phyloP scores from a whole-genome alignment of 2,329 filamentous ascomycete genomes.

The Talaromyces sp. region DNA sequence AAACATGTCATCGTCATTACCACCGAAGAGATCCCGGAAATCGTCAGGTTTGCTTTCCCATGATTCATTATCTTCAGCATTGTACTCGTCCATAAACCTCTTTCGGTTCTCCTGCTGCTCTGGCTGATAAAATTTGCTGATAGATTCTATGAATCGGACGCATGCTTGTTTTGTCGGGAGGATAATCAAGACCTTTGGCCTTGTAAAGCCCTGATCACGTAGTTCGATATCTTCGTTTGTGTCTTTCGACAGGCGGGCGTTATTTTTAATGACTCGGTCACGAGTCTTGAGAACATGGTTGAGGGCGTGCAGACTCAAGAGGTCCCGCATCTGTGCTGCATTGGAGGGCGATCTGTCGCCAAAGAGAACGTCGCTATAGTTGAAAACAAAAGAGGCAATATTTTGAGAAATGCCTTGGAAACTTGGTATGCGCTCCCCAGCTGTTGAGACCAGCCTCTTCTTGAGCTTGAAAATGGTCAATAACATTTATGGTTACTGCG shows the following conservation, averaged over 20 bases:
- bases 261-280: conserved; percentile 90
- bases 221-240: conserved; percentile 67
- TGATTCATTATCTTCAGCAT: conserved; percentile 65
- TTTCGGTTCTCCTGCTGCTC: conserved; percentile 96
- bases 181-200: conserved; percentile 88
- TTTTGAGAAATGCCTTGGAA: conserved; percentile 63
- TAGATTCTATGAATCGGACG: conserved; percentile 70
- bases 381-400: conserved; percentile 70
- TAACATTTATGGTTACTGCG: not conserved
- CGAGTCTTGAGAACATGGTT: conserved; percentile 94
- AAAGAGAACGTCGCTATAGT: conserved; percentile 77
- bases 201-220: conserved; percentile 90
- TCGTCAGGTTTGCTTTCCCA: conserved; percentile 75
- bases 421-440: conserved; percentile 52
- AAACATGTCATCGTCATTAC: conserved; percentile 97
- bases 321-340: conserved; percentile 63
- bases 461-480: conserved; percentile 60
- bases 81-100: conserved; percentile 81
- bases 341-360: conserved; percentile 69
- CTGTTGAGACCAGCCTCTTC: conserved; percentile 60
- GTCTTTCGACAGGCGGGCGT: conserved; percentile 69
- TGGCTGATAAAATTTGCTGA: conserved; percentile 71
- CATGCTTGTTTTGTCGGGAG: conserved; percentile 86
- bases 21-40: conserved; percentile 83
- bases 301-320: conserved; percentile 77